Base-by-base conservation (phyloP, 441 rosid genomes). In the Bocquillonia castaneifolia region DNA sequence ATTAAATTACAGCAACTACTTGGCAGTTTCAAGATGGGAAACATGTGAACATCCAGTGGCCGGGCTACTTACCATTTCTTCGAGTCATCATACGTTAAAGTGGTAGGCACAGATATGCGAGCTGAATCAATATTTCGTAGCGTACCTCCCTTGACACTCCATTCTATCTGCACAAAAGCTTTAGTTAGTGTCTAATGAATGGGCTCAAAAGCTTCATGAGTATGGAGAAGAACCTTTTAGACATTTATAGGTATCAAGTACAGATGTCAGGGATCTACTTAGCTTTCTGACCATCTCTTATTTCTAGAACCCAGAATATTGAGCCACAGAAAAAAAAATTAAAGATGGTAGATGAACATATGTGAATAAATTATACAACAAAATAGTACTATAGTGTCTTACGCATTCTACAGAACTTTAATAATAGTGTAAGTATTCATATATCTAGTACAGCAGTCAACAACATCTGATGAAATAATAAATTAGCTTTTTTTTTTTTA, bases 101-200 rank as follows among this genome's bases (percentile, higher is more conserved):
- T 88, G 54, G 91, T 25, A 52, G 97, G 97, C 74, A 94, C 77
- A 51, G 99, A 94, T 71, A 90, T 76, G 66, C 97, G 91, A 72
- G 98, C 99, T 73, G 98, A 92, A 71, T 90, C 94, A 15, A 86
- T 75, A 78, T 94, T 94, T 77, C 97, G 81, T 71, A 91, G 67
- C 54, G 94, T 77, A 68, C 96, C 98, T 80, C 97, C 98, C 79
- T 79, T 88, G 57, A 92, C 85, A 76, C 85, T 92, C 89, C 92
- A 92, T 73, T 90, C 98, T 80, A 94, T 83, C 99, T 94, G 83
- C 66, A 42, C 9, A 72, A 15, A 63, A 36, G 9, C 15, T 60
- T 28, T 47, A 39, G n/a, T 37, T 77, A 64, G 45, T 57, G 57
- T 67, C 23, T 62, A 40, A 42, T 44, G 22, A 65, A n/a, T n/a